A percentile compares a stretch with the other conserved stretches of the same genome.
Evolutionary conservation across 805 yeast species (phyloP).

Genomic region (Brettanomyces bruxellensis): DNA sequence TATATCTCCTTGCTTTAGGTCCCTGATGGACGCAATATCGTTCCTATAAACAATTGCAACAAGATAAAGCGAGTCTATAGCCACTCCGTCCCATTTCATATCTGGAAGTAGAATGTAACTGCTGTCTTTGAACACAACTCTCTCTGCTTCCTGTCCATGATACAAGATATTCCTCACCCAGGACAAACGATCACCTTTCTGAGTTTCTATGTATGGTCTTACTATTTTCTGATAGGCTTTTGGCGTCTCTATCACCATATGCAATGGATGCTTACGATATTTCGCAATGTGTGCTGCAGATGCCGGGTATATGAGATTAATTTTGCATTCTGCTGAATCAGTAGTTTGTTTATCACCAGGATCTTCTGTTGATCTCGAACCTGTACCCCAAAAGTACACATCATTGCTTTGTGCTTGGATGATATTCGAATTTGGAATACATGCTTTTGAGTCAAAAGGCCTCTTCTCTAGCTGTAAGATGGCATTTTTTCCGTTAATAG

Average conservation of each 20-base stretch:
- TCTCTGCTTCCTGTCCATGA: conserved; percentile 77
- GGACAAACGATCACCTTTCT: conserved; percentile 67
- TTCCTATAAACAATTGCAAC: conserved; percentile 64
- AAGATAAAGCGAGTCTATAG: conserved; percentile 62
- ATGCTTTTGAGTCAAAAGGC: conserved; percentile 35
- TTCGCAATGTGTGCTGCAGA: conserved; percentile 77
- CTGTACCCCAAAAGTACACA: conserved; percentile 75
- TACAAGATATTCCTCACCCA: conserved; percentile 86
- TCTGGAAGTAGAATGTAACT: conserved; percentile 79
- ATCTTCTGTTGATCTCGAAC: conserved; percentile 34
- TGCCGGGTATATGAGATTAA: conserved; percentile 83
- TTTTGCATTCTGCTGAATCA: conserved; percentile 48
- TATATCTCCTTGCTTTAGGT: conserved; percentile 50
- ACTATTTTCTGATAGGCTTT: conserved; percentile 54
- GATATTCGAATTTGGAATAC: conserved; percentile 13
- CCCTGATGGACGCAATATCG: conserved; percentile 69
- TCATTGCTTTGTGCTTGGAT: conserved; percentile 59
- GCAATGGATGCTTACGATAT: conserved; percentile 50
- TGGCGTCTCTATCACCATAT: conserved; percentile 73
- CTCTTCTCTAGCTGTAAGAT: conserved; percentile 68
- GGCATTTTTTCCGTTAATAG: conserved; percentile 51
- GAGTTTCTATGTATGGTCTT: conserved; percentile 65
- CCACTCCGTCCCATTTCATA: conserved; percentile 89
- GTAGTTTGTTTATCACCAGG: conserved; percentile 21
- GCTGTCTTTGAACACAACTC: conserved; percentile 62